These are phyloP conservation scores for Vitis hybrid DNA, from an alignment of 177 flowering plant species.

Conservation along the genomic window DNA sequence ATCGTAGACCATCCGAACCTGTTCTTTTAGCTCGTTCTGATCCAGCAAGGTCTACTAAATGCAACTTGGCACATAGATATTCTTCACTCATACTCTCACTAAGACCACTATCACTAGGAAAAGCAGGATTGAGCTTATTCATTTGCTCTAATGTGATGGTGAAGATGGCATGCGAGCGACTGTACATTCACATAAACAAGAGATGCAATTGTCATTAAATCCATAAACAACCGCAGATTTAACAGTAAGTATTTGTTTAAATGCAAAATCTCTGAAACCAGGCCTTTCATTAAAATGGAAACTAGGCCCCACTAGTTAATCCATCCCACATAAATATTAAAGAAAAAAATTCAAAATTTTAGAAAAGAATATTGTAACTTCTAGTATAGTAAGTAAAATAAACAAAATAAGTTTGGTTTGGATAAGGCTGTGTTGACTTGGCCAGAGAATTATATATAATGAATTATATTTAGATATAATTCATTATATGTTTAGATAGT, in stretches of 20 bases:
- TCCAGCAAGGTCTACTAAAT: constrained; percentile 99
- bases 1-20: constrained; percentile 98
- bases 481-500: not conserved
- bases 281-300: not conserved
- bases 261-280: not conserved
- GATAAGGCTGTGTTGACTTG: not conserved
- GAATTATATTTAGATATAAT: not conserved
- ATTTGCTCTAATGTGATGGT: constrained; percentile 97
- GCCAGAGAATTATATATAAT: not conserved
- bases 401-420: not conserved
- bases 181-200: constrained; percentile 24
- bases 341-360: not conserved
- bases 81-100: constrained; percentile 73
- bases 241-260: not conserved
- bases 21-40: constrained; percentile 98
- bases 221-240: not conserved
- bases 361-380: not conserved
- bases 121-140: constrained; percentile 49
- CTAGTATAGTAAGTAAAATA: not conserved
- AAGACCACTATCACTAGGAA: constrained; percentile 37
- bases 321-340: not conserved
- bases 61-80: constrained; percentile 92
- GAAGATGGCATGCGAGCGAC: constrained; percentile 99
- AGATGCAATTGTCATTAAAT: constrained; percentile 5
- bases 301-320: not conserved